Base-by-base conservation (phyloP, 805 yeast species). In the Candida bentonensis region DNA sequence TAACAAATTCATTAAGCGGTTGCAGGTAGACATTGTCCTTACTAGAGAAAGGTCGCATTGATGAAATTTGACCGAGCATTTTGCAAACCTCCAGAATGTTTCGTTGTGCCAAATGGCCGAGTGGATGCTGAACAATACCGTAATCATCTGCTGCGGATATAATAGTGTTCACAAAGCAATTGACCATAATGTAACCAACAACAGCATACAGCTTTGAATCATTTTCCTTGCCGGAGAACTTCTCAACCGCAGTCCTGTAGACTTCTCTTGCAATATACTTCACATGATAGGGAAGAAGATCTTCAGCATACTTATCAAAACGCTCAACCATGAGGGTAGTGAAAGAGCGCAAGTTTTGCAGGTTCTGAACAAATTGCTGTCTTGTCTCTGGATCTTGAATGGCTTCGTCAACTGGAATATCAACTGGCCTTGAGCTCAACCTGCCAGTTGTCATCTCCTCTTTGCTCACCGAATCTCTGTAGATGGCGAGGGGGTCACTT, bases 311-410 rank as follows among this genome's bases (percentile, higher is more conserved):
- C 2, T 56, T 58, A 22, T 70, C 72, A 21, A 87, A 53, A 0
- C 73, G 54, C 17, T 72, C 72, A 52, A 85, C 66, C 7, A 83
- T 63, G 45, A 76, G 75, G 22, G 81, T 74, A 0, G 85, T 67
- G 39, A 72, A 68, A 49, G 83, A 94, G 59, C 97, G 74, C 43
- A 92, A 62, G 21, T 66, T 65, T 60, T 83, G 83, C 54, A 92
- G 65, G 52, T 92, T 88, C 27, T 68, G 61, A 26, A 92, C 79
- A 58, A 85, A 92, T 39, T 70, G 68, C 0, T 64, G 61, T 26
- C 92, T 73, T 0, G 89, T 86, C n/a, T 72, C 78, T 1, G 78
- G 73, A 51, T 84, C 88, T 50, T 80, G 81, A 49, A 89, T 84
- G 1, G 97, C 95, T 30, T 65, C 68, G 44, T 75, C 80, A 0